Evolutionary conservation across 2,329 filamentous ascomycete genomes (phyloP).

Genomic region (Peltaster fructicola): DNA sequence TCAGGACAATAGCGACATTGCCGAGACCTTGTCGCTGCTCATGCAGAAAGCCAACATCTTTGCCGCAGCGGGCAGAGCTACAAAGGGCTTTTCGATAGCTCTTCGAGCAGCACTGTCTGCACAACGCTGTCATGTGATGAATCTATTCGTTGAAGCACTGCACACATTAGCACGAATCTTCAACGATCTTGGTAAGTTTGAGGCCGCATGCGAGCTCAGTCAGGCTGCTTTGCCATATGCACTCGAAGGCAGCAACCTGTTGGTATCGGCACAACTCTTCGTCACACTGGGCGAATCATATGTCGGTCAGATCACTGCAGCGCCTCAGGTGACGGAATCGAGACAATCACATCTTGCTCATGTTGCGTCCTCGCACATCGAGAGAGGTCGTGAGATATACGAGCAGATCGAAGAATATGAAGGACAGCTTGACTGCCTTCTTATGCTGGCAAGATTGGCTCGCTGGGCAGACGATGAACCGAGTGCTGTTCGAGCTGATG

Average conservation of each 20-base stretch:
- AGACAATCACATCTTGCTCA: too few relatives aligned
- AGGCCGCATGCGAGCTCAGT: constrained; percentile 46
- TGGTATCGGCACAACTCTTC: constrained; percentile 49
- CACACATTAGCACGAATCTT: constrained; percentile 51
- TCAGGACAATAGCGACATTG: constrained; percentile 28
- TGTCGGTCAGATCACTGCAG: too few relatives aligned
- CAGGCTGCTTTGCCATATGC: constrained; percentile 47
- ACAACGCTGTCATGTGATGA: constrained; percentile 49
- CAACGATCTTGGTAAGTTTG: constrained; percentile 52
- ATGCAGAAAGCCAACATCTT: constrained; percentile 56
- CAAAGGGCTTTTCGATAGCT: constrained; percentile 59
- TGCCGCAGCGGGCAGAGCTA: constrained; percentile 47
- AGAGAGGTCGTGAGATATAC: too few relatives aligned
- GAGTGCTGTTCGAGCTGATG: constrained; percentile 9
- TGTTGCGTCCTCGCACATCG: too few relatives aligned
- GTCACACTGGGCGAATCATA: constrained; percentile 55
- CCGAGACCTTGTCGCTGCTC: constrained; percentile 52
- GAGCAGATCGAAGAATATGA: constrained; percentile 47
- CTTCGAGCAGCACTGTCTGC: constrained; percentile 60
- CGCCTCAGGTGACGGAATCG: too few relatives aligned
- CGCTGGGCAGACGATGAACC: constrained; percentile 44
- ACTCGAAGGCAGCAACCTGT: constrained; percentile 49
- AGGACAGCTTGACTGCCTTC: constrained; percentile 62
- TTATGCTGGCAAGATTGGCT: constrained; percentile 66
- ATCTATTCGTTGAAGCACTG: constrained; percentile 55